phyloP scores from a whole-genome alignment of 768 basidiomycete species.

The Suillus americanus region DNA sequence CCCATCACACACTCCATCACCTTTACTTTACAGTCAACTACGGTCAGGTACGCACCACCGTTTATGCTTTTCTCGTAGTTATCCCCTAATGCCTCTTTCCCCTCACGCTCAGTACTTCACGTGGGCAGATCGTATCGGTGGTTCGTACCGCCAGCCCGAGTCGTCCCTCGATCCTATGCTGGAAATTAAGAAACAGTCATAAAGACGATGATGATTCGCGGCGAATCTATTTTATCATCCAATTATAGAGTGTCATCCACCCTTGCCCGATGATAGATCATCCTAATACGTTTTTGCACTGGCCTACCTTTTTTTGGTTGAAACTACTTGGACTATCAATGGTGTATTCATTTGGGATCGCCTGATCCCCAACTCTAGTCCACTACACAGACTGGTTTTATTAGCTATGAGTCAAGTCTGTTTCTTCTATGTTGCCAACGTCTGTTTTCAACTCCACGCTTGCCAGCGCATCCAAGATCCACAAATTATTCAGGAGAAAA shows the following conservation, averaged over 20 bases:
- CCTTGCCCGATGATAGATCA: constrained; percentile 3
- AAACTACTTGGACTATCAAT: not conserved
- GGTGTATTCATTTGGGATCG: not conserved
- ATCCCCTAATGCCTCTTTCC: constrained; percentile 11
- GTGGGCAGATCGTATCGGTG: constrained; percentile 82
- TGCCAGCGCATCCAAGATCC: not conserved
- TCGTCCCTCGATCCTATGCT: constrained; percentile 82
- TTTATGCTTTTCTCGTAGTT: constrained; percentile 8
- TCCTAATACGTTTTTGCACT: constrained; percentile 20
- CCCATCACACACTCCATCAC: constrained; percentile 96
- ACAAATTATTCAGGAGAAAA: constrained; percentile 12
- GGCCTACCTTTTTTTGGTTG: not conserved
- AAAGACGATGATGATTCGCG: constrained; percentile 3
- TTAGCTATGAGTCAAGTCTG: not conserved
- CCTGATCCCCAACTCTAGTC: not conserved
- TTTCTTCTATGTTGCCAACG: not conserved
- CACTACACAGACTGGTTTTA: too few species aligned
- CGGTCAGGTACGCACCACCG: constrained; percentile 62
- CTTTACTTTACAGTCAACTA: constrained; percentile 97
- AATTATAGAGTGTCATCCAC: constrained; percentile 1
- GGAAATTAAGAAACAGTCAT: constrained; percentile 40
- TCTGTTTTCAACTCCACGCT: not conserved
- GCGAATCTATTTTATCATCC: not conserved
- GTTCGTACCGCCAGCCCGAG: constrained; percentile 88
- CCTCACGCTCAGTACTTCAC: constrained; percentile 78